phyloP scores from a whole-genome alignment of 441 rosid species.

The Adansonia gregorii region DNA sequence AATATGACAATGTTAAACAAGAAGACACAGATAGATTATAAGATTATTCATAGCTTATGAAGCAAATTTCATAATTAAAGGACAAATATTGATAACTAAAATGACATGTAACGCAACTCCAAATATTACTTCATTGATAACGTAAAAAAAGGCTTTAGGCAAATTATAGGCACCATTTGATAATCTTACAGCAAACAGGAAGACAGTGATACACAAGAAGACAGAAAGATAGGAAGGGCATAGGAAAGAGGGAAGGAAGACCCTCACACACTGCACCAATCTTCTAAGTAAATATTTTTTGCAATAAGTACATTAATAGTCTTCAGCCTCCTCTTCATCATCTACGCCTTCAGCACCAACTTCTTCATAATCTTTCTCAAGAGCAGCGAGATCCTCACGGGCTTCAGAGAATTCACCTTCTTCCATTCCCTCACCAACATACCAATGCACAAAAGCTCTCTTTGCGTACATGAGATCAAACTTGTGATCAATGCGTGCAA shows the following conservation, averaged over 20 bases:
- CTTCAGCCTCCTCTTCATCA: constrained; percentile 81
- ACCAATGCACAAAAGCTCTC: constrained; percentile 97
- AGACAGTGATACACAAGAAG: constrained; percentile 27
- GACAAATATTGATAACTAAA: background rate
- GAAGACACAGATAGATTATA: background rate
- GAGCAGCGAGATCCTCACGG: constrained; percentile 17
- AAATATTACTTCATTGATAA: background rate
- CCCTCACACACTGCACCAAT: constrained; percentile 21
- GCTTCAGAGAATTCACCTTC: constrained; percentile 19
- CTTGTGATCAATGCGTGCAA: constrained; percentile 81
- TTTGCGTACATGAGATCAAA: constrained; percentile 92
- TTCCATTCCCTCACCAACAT: constrained; percentile 91
- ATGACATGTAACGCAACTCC: background rate
- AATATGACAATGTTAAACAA: constrained; percentile 23
- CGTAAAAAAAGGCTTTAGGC: background rate
- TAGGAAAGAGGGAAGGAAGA: constrained; percentile 17
- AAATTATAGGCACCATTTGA: constrained; percentile 17
- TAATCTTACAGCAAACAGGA: constrained; percentile 29
- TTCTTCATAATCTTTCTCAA: constrained; percentile 92
- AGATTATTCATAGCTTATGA: too few relatives aligned
- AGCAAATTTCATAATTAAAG: background rate
- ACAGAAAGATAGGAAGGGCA: constrained; percentile 23
- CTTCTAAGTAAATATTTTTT: constrained; percentile 12
- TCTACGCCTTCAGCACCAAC: constrained; percentile 87
- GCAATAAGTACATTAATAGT: constrained; percentile 39